Conservation (phyloP, 768 basidiomycete species). For the Crucibulum laeve region DNA sequence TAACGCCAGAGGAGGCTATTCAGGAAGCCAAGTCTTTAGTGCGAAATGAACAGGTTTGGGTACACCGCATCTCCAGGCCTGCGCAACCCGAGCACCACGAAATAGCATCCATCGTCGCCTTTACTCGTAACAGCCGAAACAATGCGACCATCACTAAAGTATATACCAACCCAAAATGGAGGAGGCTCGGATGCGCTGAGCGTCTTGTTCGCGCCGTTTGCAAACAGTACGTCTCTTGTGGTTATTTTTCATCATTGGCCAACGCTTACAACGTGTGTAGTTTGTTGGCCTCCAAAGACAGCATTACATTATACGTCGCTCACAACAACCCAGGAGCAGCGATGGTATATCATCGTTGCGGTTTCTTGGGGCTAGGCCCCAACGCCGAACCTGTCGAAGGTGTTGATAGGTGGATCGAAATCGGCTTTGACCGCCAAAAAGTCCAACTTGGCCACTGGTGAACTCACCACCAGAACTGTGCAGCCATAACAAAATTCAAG, state of each 20-base stretch:
- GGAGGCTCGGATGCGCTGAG: constrained; percentile 54
- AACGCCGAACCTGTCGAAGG: constrained; percentile 29
- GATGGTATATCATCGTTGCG: constrained; percentile 58
- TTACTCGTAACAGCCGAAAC: constrained; percentile 52
- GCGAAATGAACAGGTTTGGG: constrained; percentile 47
- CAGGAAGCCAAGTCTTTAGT: constrained; percentile 52
- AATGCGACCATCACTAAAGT: constrained; percentile 73
- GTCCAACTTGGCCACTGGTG: constrained; percentile 69
- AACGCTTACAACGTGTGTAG: constrained; percentile 24
- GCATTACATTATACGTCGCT: constrained; percentile 65
- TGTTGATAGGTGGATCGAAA: constrained; percentile 51
- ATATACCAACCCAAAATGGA: constrained; percentile 51
- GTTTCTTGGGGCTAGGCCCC: constrained; percentile 52
- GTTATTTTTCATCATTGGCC: background rate
- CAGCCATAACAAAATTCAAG: background rate
- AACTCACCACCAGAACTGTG: constrained; percentile 6
- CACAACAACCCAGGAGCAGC: constrained; percentile 42
- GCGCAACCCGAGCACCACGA: constrained; percentile 18
- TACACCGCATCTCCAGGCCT: constrained; percentile 39
- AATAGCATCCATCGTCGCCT: constrained; percentile 65
- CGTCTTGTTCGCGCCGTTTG: constrained; percentile 57
- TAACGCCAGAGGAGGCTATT: constrained; percentile 35
- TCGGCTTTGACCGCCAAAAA: constrained; percentile 48
- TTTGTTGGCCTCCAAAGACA: constrained; percentile 30
- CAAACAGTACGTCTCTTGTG: constrained; percentile 35